Evolutionary conservation across 345 rosid genomes (phyloP), one percentile per base, ranked within the genome.

Genomic region (Raphanus raphanistrum): DNA sequence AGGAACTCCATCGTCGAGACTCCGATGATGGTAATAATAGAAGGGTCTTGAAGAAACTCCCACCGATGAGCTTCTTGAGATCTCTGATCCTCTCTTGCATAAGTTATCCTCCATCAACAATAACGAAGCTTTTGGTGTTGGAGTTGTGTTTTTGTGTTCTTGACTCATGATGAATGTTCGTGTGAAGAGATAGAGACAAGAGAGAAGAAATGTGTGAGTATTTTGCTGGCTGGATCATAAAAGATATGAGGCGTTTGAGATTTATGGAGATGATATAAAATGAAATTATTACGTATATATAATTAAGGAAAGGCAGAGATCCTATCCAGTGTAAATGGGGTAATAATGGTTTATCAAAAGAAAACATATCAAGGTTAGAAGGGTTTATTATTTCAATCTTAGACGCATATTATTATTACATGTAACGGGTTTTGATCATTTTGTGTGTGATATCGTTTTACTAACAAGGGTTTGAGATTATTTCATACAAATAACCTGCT

Each of bases 1-100:
- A 3, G 96, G 96, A 25, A 90, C 85, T 10, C 86, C 82, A 9
- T 80, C 86, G 0, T 86, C 63, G 21, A 9, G 21, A 55, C 71
- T 77, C 27, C 65, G 26, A 54, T 73, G 55, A 33, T 73, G 62
- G 26, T 72, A 68, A 60, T 78, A 82, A 68, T 75, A 85, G 29
- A 81, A 68, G 2, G 71, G 15, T 26, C 82, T 81, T 0, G 93
- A 76, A 21, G 89, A 85, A 21, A 54, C 25, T 5, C 85, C 88
- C 4, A 71, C 58, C 0, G 84, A 76, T 31, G 85, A 81, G 35
- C 79, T 82, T 77, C 86, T 83, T 4, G 88, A 80, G 3, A 86
- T 65, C 29, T 74, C 43, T 41, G 77, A 59, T 72, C 58, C 68
- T 76, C 74, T 87, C 63, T 81, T 78, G 74, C 78, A 82, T 78